Conservation (phyloP, 805 yeast genomes). For the Candida suzukii region DNA sequence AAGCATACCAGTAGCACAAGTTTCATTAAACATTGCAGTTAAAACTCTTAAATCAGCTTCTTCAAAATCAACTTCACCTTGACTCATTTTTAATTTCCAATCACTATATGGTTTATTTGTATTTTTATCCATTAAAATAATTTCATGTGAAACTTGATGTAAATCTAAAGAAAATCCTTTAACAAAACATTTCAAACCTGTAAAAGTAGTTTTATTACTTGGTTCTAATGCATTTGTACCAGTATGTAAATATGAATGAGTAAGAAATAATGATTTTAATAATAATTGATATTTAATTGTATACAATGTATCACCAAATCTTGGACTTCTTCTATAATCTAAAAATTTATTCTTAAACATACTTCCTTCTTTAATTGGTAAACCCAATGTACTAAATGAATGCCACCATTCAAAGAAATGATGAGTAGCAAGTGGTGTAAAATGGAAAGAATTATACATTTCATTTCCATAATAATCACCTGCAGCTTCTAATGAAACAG, state of each 20-base stretch:
- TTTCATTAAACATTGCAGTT: constrained; percentile 56
- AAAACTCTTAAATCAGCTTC: constrained; percentile 65
- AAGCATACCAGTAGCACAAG: constrained; percentile 36
- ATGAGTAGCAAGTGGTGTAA: constrained; percentile 60
- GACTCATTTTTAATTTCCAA: constrained; percentile 51
- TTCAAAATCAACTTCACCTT: constrained; percentile 65
- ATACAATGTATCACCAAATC: constrained; percentile 34
- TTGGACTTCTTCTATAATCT: constrained; percentile 17
- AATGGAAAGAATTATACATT: constrained; percentile 65
- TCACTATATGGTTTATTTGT: constrained; percentile 11
- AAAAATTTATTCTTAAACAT: constrained; percentile 49
- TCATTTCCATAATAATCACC: constrained; percentile 10
- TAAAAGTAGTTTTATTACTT: constrained; percentile 40
- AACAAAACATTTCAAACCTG: constrained; percentile 66
- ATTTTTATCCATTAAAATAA: constrained; percentile 36
- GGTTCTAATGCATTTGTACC: constrained; percentile 25
- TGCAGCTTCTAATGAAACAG: constrained; percentile 44
- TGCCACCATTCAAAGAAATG: constrained; percentile 85
- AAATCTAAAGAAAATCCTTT: constrained; percentile 53
- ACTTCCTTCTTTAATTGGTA: constrained; percentile 73
- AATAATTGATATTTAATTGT: constrained; percentile 77
- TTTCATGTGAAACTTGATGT: constrained; percentile 47
- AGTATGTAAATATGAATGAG: constrained; percentile 62
- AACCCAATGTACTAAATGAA: constrained; percentile 67
- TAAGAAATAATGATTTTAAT: constrained; percentile 63